These are phyloP conservation scores for Leptographium flavum DNA, from an alignment of 2,329 filamentous ascomycete species.

Conservation along the genomic window DNA sequence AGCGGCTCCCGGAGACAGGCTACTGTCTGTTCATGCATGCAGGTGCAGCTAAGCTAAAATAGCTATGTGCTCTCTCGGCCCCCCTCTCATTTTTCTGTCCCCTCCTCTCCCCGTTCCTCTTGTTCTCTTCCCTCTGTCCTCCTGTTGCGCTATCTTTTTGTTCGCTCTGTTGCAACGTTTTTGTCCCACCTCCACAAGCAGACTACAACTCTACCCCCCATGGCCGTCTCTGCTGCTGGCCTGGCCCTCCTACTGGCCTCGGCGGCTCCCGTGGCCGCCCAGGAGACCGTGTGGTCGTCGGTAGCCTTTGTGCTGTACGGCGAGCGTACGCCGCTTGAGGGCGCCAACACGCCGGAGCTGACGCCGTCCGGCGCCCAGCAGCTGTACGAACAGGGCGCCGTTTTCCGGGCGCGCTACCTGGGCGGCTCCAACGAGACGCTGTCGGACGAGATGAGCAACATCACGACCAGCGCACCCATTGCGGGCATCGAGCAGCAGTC, in stretches of 20 bases:
- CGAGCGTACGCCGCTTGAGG: slow-evolving; percentile 32
- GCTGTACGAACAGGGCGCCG: slow-evolving; percentile 30
- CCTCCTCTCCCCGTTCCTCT: not conserved
- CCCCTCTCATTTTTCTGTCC: not conserved
- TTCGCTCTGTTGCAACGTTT: not conserved
- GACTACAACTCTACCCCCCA: not conserved
- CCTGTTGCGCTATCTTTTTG: not conserved
- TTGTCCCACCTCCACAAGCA: no score
- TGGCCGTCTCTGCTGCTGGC: not conserved
- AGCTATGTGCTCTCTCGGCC: not conserved
- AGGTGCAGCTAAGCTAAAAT: not conserved
- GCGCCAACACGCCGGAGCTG: slow-evolving; percentile 19
- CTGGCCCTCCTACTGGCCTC: not conserved
- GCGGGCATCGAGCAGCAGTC: slow-evolving; percentile 24
- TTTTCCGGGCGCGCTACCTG: slow-evolving; percentile 36
- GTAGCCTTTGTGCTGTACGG: slow-evolving; percentile 36
- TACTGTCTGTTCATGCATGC: no score
- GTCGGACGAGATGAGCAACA: slow-evolving; percentile 11
- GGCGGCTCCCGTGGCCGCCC: not conserved
- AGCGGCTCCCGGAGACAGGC: no score
- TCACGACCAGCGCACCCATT: slow-evolving; percentile 24
- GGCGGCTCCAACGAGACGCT: slow-evolving; percentile 11
- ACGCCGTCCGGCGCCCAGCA: slow-evolving; percentile 41
- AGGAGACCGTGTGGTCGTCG: slow-evolving; percentile 29
- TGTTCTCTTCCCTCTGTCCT: not conserved